A percentile compares a stretch with the other conserved stretches of the same genome.
Evolutionary conservation across 768 basidiomycete genomes (phyloP).

Genomic region (Lentinula lateritia): DNA sequence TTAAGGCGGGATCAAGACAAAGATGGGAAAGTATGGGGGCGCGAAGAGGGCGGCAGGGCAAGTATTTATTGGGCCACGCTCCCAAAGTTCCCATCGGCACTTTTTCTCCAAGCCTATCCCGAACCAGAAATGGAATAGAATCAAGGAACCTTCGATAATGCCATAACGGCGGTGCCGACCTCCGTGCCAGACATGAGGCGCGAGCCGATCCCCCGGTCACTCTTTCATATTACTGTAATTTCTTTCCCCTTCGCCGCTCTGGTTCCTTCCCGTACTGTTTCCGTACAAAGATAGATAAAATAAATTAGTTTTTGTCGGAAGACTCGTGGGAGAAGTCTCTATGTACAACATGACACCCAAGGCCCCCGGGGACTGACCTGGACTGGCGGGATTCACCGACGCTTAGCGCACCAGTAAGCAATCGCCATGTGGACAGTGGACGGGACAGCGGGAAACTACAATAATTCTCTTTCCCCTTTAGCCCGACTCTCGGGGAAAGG

Average conservation of each 20-base stretch:
- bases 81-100: constrained; percentile 4
- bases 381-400: not conserved
- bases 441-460: not conserved
- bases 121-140: constrained; percentile 2
- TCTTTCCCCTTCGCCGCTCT: not conserved
- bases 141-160: not conserved
- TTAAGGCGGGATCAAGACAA: not conserved
- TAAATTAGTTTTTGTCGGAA: not conserved
- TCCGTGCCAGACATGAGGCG: constrained; percentile 4
- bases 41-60: constrained; percentile 5
- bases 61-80: constrained; percentile 6
- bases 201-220: not conserved
- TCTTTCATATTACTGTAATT: not conserved
- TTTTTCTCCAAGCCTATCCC: constrained; percentile 1
- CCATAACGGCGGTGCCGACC: constrained; percentile 5
- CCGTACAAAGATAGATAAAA: too few species aligned
- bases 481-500: not conserved
- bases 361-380: not conserved
- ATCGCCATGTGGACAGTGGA: not conserved
- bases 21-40: constrained; percentile 1
- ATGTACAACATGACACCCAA: not conserved
- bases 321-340: not conserved
- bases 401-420: not conserved
- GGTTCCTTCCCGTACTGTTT: not conserved
- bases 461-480: not conserved